phyloP scores from a whole-genome alignment of 345 rosid genomes.

The Citrus maxima region DNA sequence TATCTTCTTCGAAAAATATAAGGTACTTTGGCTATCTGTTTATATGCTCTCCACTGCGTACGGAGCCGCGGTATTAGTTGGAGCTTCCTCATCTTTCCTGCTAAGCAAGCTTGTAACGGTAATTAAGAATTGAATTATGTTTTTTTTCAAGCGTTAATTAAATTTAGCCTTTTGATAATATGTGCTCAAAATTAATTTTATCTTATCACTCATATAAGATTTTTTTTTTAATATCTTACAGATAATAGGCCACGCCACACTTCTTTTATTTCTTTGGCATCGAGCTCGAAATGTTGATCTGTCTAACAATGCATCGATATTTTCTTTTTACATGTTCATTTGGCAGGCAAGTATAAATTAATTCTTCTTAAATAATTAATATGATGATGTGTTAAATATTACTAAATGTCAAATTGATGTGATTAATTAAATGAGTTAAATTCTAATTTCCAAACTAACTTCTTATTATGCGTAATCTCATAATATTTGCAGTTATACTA shows the following conservation, averaged over 20 bases:
- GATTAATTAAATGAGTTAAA: too few species aligned
- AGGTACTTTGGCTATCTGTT: conserved; percentile 31
- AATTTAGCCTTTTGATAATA: too few species aligned
- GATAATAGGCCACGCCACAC: conserved; percentile 26
- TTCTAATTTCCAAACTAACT: too few species aligned
- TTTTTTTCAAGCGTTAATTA: too few species aligned
- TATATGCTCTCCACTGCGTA: conserved; percentile 25
- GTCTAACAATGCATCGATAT: conserved; percentile 10
- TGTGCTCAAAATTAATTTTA: background rate
- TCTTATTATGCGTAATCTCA: too few species aligned
- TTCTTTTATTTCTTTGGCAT: conserved; percentile 19
- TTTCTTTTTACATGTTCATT: conserved; percentile 34
- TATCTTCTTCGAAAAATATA: background rate
- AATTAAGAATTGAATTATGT: background rate
- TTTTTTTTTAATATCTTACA: background rate
- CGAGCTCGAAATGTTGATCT: conserved; percentile 27
- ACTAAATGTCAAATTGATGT: too few species aligned
- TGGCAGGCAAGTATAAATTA: conserved; percentile 21
- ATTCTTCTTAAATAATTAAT: too few species aligned
- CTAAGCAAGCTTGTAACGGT: conserved; percentile 21
- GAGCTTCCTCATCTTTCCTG: conserved; percentile 20
- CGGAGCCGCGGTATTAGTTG: conserved; percentile 25
- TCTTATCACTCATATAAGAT: background rate
- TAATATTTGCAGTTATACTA: conserved; percentile 24
- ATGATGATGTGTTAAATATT: too few species aligned